Conservation (phyloP, 2,329 filamentous ascomycete genomes). For the Myriosclerotinia curreyana region DNA sequence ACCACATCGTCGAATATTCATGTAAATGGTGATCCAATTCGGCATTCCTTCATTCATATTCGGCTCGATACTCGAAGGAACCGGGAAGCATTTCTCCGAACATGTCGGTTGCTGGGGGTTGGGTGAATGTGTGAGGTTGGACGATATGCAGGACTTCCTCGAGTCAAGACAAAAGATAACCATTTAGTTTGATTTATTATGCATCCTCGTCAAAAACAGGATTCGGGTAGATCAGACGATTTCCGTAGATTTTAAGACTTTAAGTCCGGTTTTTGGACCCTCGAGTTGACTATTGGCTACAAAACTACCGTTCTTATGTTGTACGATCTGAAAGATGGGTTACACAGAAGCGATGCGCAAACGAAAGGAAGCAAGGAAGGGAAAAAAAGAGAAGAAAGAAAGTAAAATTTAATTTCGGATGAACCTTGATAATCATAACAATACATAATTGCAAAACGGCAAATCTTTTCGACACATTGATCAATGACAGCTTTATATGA, state of each 20-base stretch:
- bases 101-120: not conserved
- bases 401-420: not conserved
- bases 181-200: too few species aligned
- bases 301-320: slow-evolving; percentile 1
- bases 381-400: not conserved
- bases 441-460: too few species aligned
- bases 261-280: not conserved
- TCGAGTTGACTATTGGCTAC: slow-evolving; percentile 6
- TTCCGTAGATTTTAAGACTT: slow-evolving; percentile 7
- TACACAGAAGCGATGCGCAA: slow-evolving; percentile 1
- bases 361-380: slow-evolving; percentile 11
- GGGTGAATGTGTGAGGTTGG: not conserved
- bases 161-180: not conserved
- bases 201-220: slow-evolving; percentile 2
- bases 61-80: not conserved
- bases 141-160: slow-evolving; percentile 6
- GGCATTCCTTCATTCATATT: not conserved
- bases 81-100: not conserved
- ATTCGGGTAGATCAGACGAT: slow-evolving; percentile 21
- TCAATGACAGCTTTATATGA: too few species aligned
- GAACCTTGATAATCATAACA: too few species aligned
- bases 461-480: too few species aligned
- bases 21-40: not conserved
- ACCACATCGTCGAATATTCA: not conserved
- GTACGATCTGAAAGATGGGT: slow-evolving; percentile 12